Conservation (phyloP, 163 green algal species). For the Volvox carteri region DNA sequence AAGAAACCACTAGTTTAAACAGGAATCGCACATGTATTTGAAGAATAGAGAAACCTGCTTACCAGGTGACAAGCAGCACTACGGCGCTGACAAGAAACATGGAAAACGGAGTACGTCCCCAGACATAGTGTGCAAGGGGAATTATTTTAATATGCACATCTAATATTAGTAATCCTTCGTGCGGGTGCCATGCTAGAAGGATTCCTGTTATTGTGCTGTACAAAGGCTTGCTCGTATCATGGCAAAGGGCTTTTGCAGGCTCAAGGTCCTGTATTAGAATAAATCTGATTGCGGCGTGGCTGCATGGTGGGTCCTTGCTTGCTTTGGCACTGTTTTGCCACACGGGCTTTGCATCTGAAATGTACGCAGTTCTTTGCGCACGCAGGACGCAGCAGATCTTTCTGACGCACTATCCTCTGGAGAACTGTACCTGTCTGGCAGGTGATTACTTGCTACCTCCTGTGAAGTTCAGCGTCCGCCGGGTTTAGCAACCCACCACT, state of each 20-base stretch:
- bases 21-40: no score
- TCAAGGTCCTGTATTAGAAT: no score
- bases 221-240: no score
- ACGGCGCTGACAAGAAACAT: constrained; percentile 17
- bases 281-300: background rate
- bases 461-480: background rate
- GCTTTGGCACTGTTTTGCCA: no score
- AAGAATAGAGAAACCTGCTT: background rate
- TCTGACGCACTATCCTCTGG: constrained; percentile 14
- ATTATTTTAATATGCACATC: background rate
- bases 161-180: no score
- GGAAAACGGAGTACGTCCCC: background rate
- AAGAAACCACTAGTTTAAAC: no score
- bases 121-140: background rate
- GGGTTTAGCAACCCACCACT: background rate
- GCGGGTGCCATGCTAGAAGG: no score
- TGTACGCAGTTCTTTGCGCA: background rate
- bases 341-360: background rate
- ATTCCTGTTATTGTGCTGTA: no score
- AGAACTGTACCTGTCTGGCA: constrained; percentile 23
- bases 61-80: constrained; percentile 8
- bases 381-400: constrained; percentile 2
- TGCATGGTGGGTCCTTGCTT: background rate
- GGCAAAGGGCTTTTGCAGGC: no score
- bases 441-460: background rate